These are phyloP conservation scores for Suillus luteus DNA, from an alignment of 768 basidiomycete genomes.

Conservation along the genomic window DNA sequence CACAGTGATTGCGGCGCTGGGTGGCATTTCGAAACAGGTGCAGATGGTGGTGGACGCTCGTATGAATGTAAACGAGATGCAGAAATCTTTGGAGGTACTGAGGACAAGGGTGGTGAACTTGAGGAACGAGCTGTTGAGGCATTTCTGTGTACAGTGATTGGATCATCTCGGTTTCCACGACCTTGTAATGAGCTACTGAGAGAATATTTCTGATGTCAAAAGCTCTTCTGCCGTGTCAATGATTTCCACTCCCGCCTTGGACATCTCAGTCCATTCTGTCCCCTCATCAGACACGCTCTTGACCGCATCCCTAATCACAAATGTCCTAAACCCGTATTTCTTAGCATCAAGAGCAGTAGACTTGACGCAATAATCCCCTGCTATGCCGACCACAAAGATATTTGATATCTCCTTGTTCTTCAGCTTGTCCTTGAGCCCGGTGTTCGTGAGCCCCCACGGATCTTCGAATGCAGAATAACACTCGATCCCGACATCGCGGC, in stretches of 20 bases:
- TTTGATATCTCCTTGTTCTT: slow-evolving; percentile 48
- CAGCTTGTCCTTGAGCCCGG: slow-evolving; percentile 48
- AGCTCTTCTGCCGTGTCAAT: slow-evolving; percentile 34
- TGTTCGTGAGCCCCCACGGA: slow-evolving; percentile 49
- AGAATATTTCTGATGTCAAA: slow-evolving; percentile 5
- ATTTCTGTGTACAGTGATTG: background rate
- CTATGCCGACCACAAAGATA: slow-evolving; percentile 67
- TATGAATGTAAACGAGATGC: background rate
- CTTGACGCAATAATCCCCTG: slow-evolving; percentile 80
- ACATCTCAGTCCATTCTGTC: slow-evolving; percentile 40
- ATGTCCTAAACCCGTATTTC: slow-evolving; percentile 46
- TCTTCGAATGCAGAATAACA: slow-evolving; percentile 82
- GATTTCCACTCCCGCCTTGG: slow-evolving; percentile 36
- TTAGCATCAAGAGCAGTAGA: slow-evolving; percentile 57
- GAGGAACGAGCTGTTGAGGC: background rate
- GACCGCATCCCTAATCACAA: slow-evolving; percentile 52
- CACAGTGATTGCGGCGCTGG: background rate
- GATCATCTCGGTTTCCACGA: background rate
- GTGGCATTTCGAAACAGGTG: background rate
- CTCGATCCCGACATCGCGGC: slow-evolving; percentile 60
- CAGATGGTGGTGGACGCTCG: background rate
- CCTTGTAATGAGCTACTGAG: background rate
- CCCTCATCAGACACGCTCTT: slow-evolving; percentile 40
- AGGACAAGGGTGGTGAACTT: background rate
- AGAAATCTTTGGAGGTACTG: background rate